Base-by-base conservation (phyloP, 169 alveolate genomes). In the Toxoplasma gondii region DNA sequence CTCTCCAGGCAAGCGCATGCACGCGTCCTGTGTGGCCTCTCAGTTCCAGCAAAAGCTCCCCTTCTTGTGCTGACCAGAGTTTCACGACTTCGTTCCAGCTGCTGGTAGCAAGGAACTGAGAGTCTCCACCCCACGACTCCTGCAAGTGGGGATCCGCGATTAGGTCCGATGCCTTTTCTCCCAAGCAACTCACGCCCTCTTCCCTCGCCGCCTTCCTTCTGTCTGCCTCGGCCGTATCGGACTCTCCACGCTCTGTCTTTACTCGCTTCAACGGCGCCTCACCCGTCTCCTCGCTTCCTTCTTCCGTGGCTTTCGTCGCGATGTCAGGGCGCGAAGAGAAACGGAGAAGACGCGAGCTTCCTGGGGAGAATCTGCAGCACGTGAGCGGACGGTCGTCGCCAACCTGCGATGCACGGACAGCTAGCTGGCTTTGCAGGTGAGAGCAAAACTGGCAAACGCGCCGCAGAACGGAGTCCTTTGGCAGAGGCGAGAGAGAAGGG, bases 361-460 rank as follows among this genome's bases (percentile, higher is more conserved):
- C 64, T 36, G 95, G 93, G 0, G 96, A 84, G 44, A 94, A 94
- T 27, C 70, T 16, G n/a, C 96, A 93, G n/a, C 82, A 53, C 31
- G 96, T 94, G 31, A 94, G 92, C 0, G 96, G 96, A 39, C 96
- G 88, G 38, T 91, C 95, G 54, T 91, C 95, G 31, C 94, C 96
- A 0, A 94, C 93, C 34, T 91, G 92, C 5, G 94, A 90, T 39
- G 88, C 67, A 12, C 83, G n/a, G 0, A 67, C 78, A 22, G 82
- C 64, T 41, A 83, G 58, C 34, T 64, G 38, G 38, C 69, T 17
- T 67, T 88, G 92, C 36, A 93, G 39, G 44, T 22, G 36, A 27
- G 54, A 53, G 7, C 74, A 36, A 41, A 81, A 74, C n/a, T 12
- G 54, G 49, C 34, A 36, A 44, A 90, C 29, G 44, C 49, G 58